Percentiles rank a stretch among this genome's conserved stretches.
Conservation (phyloP, 441 rosid genomes). For the Populus hybrid region DNA sequence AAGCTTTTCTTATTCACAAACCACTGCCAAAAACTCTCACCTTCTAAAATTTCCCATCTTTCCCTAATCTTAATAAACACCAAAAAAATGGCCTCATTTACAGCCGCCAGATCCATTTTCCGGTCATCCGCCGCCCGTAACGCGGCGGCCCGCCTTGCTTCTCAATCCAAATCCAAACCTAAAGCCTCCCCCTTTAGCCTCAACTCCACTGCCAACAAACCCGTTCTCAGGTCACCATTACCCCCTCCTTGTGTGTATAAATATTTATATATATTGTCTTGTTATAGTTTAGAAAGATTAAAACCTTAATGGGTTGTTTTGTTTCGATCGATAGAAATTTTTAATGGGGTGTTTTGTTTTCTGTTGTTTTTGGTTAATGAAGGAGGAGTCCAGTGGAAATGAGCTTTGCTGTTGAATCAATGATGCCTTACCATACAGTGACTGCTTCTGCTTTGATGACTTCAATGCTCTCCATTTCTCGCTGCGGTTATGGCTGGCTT, state of each 20-base stretch:
- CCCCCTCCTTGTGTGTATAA: not conserved
- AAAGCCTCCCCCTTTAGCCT: slow-evolving; percentile 47
- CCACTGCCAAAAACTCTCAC: not conserved
- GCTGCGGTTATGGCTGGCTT: no score
- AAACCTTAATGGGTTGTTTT: not conserved
- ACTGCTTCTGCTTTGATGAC: no score
- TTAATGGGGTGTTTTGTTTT: no score
- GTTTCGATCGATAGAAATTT: not conserved
- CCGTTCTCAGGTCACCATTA: slow-evolving; percentile 50
- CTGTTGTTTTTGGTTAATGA: no score
- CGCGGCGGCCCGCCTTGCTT: slow-evolving; percentile 50
- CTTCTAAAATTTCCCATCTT: not conserved
- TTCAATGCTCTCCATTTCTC: no score
- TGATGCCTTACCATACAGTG: no score
- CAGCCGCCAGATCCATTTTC: slow-evolving; percentile 65
- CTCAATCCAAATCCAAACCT: slow-evolving; percentile 50
- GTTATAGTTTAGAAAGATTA: not conserved
- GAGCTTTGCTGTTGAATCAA: no score
- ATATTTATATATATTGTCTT: not conserved
- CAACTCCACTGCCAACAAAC: slow-evolving; percentile 32
- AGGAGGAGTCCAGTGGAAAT: no score
- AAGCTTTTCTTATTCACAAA: slow-evolving; percentile 4
- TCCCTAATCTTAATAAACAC: not conserved
- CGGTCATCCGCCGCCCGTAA: slow-evolving; percentile 59
- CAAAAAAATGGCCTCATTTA: slow-evolving; percentile 61